Conservation (phyloP, 2,329 filamentous ascomycete species). For the Malbranchea cinnamomea region DNA sequence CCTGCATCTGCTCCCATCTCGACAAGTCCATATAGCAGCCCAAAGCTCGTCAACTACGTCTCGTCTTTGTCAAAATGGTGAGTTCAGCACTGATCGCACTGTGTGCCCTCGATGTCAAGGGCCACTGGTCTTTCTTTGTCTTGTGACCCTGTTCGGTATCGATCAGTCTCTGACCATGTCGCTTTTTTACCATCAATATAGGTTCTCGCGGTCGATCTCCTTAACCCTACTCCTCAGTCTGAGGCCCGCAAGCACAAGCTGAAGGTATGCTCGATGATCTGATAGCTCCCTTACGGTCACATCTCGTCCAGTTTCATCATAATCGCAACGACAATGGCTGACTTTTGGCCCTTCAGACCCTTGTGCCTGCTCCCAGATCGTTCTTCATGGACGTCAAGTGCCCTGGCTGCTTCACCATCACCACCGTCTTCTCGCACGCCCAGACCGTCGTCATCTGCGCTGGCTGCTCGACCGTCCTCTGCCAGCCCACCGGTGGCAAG, state of each 20-base stretch:
- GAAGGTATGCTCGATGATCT: conserved; percentile 55
- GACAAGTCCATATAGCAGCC: conserved; percentile 22
- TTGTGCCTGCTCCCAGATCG: conserved; percentile 90
- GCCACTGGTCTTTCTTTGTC: neutral
- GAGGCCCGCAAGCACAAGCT: conserved; percentile 99
- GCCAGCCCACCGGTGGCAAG: conserved; percentile 99
- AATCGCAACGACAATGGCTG: no score
- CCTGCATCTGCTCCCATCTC: conserved; percentile 18
- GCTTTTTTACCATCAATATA: conserved; percentile 27
- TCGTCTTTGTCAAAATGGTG: conserved; percentile 30
- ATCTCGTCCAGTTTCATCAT: conserved; percentile 4
- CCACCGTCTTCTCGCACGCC: conserved; percentile 99
- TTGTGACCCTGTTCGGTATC: conserved; percentile 7
- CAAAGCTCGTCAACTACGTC: conserved; percentile 26
- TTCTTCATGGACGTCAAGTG: conserved; percentile 99
- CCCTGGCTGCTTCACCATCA: conserved; percentile 99
- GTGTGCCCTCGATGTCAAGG: neutral
- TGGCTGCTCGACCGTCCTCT: conserved; percentile 97
- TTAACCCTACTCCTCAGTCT: conserved; percentile 94
- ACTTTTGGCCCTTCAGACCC: conserved; percentile 49
- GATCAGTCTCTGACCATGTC: neutral
- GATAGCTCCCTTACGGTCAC: conserved; percentile 14
- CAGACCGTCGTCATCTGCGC: conserved; percentile 99
- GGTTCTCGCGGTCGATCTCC: conserved; percentile 99
- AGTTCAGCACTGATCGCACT: conserved; percentile 10